Conservation (phyloP, 257 asterid genomes). For the Salvia miltiorrhiza region DNA sequence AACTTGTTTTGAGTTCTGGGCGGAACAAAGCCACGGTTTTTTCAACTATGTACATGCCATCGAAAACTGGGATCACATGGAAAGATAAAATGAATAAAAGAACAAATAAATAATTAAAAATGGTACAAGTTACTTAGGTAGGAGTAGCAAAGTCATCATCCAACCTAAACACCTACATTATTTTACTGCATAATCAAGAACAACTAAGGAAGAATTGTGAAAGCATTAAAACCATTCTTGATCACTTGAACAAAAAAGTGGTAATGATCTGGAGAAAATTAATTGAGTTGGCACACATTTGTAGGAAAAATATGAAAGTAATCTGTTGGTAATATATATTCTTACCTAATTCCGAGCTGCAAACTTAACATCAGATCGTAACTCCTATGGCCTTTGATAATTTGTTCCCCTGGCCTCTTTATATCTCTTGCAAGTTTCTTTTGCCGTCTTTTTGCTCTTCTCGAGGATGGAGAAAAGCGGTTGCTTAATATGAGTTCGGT, state of each 20-base stretch:
- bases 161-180: neutral
- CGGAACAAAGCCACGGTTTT: neutral
- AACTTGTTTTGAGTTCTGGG: neutral
- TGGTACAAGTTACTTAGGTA: neutral
- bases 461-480: slow-evolving; percentile 72
- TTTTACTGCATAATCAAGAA: neutral
- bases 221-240: neutral
- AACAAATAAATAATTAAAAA: neutral
- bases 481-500: slow-evolving; percentile 68
- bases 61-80: neutral
- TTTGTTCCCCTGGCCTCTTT: slow-evolving; percentile 87
- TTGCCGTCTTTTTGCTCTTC: slow-evolving; percentile 65
- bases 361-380: slow-evolving; percentile 93
- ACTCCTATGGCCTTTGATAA: slow-evolving; percentile 96
- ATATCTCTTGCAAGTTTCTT: slow-evolving; percentile 68
- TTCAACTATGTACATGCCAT: neutral
- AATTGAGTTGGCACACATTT: neutral
- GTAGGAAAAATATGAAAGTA: neutral
- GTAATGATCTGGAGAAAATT: neutral
- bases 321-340: neutral
- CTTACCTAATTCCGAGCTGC: slow-evolving; percentile 97
- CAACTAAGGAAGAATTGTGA: neutral
- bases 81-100: neutral
- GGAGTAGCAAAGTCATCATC: neutral
- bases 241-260: neutral